Base-by-base conservation (phyloP, 805 yeast genomes). In the Myxozyma neotropica region DNA sequence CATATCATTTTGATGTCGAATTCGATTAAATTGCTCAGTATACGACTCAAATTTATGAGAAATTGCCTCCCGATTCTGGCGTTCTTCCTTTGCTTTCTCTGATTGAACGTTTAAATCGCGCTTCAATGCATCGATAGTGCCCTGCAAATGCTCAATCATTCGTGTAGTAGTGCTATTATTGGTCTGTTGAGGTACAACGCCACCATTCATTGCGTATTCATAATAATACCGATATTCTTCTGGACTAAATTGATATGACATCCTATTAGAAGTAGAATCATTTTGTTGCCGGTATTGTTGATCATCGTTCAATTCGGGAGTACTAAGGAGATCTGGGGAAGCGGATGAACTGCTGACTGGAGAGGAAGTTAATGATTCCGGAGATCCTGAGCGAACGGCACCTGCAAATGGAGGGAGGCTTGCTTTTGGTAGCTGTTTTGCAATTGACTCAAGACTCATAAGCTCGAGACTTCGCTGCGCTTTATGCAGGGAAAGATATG, bases 1-100 rank as follows among this genome's bases (percentile, higher is more conserved):
- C 76, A 86, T 86, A 64, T 88, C 91, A 67, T 86, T 86, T 68
- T 89, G 93, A 71, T 87, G 92, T 71, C 86, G 86, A 39, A 87
- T 55, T 4, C 38, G 21, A 26, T 60, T 50, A 24, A 46, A 72
- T 71, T 85, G 88, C 67, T 85, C 89, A 36, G 83, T 78, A 54
- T 81, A 75, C 56, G 80, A 75, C 65, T 81, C 84, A 67, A 84
- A 75, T 72, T 82, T 78, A 68, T 78, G 73, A 64, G 78, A 65
- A 54, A 79, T 68, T 29, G 78, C 73, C 53, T 81, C 78, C 67
- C 78, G 75, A 61, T 84, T 81, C 71, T 83, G 83, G 61, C 78
- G 79, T 66, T 80, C 78, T 59, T 82, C 87, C 29, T 74, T 55
- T 74, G 75, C 45, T 77, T 75, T 65, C 24, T 66, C 70, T 65